Conservation (phyloP, 768 basidiomycete genomes). For the Exidia glandulosa region DNA sequence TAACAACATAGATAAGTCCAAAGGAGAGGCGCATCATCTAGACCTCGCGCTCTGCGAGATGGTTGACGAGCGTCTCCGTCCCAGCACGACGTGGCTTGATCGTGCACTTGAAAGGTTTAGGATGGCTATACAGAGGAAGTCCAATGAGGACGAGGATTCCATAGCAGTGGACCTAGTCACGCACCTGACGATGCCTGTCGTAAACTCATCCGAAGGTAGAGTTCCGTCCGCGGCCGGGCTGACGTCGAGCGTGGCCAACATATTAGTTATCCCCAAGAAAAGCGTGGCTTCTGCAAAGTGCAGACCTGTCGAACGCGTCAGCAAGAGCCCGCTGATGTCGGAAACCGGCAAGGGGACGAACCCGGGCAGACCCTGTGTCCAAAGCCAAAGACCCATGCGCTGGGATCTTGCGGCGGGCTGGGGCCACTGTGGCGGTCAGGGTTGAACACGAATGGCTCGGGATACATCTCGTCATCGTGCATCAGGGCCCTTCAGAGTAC, state of each 20-base stretch:
- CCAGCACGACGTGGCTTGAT: conserved; percentile 12
- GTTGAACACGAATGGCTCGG: conserved; percentile 12
- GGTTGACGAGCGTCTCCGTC: neutral
- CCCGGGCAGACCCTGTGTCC: neutral
- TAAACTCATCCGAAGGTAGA: neutral
- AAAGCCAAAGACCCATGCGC: neutral
- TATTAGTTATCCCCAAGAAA: neutral
- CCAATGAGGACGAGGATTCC: neutral
- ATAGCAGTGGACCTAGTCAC: neutral
- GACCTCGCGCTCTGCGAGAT: neutral
- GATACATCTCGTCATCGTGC: conserved; percentile 14
- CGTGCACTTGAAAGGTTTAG: conserved; percentile 11
- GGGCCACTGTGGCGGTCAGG: conserved; percentile 9
- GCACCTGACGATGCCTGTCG: neutral
- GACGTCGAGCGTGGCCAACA: neutral
- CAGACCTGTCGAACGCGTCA: neutral
- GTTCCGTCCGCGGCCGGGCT: neutral
- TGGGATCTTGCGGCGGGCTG: neutral
- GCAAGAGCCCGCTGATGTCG: neutral
- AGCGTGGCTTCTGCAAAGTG: neutral
- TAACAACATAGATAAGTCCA: too few species aligned
- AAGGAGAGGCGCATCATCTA: too few species aligned
- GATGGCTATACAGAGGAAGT: neutral
- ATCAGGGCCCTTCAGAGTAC: conserved; percentile 4
- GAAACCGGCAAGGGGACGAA: neutral